Evolutionary conservation across 2,329 filamentous ascomycete species (phyloP).

Genomic region (Colletotrichum sp.): DNA sequence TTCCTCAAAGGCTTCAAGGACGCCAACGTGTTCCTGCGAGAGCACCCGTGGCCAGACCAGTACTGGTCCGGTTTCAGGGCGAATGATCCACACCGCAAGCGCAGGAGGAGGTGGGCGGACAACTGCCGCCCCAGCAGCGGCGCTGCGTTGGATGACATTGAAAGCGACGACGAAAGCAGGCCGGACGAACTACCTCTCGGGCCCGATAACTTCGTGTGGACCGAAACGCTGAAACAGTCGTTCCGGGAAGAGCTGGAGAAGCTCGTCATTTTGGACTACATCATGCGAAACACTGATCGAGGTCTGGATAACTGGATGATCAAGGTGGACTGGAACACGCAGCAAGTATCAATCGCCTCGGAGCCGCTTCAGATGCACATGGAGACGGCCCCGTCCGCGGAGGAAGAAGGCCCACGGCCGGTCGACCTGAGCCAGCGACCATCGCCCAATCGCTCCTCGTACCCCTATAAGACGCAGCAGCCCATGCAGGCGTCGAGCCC

Average conservation of each 20-base stretch:
- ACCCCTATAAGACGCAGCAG: constrained; percentile 79
- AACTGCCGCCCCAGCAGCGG: constrained; percentile 21
- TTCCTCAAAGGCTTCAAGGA: constrained; percentile 98
- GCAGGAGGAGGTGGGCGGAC: constrained; percentile 56
- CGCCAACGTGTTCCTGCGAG: constrained; percentile 91
- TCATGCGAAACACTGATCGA: constrained; percentile 98
- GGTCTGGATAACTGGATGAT: constrained; percentile 99
- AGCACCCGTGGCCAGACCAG: constrained; percentile 97
- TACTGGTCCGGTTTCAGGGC: constrained; percentile 73
- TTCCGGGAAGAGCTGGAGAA: constrained; percentile 97
- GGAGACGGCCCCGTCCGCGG: constrained; percentile 48
- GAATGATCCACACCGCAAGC: constrained; percentile 69
- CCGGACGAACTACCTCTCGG: constrained; percentile 41
- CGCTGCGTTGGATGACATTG: constrained; percentile 41
- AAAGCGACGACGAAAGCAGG: constrained; percentile 55
- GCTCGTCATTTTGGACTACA: constrained; percentile 95
- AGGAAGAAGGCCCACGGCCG: constrained; percentile 64
- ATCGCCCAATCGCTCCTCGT: constrained; percentile 46
- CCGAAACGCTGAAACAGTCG: constrained; percentile 83
- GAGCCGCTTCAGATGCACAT: constrained; percentile 75
- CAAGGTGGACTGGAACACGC: constrained; percentile 84
- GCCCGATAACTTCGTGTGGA: constrained; percentile 78
- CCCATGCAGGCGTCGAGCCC: constrained; percentile 79
- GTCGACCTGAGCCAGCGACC: constrained; percentile 55
- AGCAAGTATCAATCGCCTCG: constrained; percentile 84